phyloP scores from a whole-genome alignment of 2,329 filamentous ascomycete species.

The Diaporthe helianthi region DNA sequence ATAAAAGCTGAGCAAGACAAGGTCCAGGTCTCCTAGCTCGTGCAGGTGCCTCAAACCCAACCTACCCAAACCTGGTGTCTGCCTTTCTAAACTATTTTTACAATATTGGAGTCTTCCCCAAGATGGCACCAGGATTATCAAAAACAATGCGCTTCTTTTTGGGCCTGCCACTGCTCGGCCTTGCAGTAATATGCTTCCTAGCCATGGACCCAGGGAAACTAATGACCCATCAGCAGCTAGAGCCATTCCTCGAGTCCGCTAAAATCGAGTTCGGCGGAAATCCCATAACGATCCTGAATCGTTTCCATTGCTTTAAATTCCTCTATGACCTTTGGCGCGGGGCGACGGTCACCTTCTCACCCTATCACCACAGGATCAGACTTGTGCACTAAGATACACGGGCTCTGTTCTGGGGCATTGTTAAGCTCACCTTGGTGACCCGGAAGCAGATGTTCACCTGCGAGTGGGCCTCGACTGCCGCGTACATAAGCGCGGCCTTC shows the following conservation, averaged over 20 bases:
- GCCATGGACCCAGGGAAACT: neutral
- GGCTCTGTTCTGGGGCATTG: neutral
- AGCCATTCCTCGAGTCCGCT: neutral
- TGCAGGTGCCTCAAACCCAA: too few species aligned
- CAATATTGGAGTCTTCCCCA: neutral
- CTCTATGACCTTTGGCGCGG: neutral
- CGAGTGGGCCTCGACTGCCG: slow-evolving; percentile 77
- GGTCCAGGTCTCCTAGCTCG: neutral
- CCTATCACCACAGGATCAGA: slow-evolving; percentile 37
- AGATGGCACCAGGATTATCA: neutral
- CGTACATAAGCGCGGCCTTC: slow-evolving; percentile 82
- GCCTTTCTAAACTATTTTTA: neutral
- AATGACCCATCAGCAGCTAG: neutral
- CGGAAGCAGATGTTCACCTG: slow-evolving; percentile 97
- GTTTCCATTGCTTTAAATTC: neutral
- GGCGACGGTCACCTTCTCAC: neutral
- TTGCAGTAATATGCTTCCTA: neutral
- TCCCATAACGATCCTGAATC: neutral
- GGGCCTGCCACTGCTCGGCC: neutral
- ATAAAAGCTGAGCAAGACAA: neutral
- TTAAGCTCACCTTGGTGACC: slow-evolving; percentile 57
- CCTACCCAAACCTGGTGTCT: neutral
- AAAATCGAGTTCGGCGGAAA: neutral
- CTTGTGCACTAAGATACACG: neutral
- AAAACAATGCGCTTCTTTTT: neutral